Conservation (phyloP, 2,329 filamentous ascomycete genomes). For the Parastagonospora avenae region DNA sequence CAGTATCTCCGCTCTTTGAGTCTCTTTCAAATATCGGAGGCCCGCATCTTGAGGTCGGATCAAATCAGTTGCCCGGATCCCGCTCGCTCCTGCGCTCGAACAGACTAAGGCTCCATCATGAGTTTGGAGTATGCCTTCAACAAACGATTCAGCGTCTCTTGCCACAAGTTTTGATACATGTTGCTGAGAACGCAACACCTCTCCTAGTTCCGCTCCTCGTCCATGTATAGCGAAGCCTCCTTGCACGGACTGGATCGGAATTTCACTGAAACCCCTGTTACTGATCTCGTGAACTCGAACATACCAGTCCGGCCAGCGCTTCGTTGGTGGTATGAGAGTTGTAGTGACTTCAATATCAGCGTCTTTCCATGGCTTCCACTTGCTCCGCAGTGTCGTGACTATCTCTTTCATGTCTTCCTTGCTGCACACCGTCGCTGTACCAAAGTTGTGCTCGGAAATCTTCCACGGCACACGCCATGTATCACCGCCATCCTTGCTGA, state of each 20-base stretch:
- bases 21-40: background rate
- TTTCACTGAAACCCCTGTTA: constrained; percentile 3
- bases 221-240: constrained; percentile 41
- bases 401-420: constrained; percentile 5
- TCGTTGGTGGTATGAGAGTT: constrained; percentile 27
- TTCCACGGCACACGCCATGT: constrained; percentile 50
- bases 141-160: constrained; percentile 1
- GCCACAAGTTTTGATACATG: background rate
- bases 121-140: constrained; percentile 25
- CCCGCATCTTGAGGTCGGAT: background rate
- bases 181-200: constrained; percentile 16
- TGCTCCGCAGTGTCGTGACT: constrained; percentile 18
- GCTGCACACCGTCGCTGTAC: background rate
- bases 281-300: constrained; percentile 27
- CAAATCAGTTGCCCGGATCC: constrained; percentile 18
- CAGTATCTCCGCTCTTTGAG: constrained; percentile 15
- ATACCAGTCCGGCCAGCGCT: constrained; percentile 39
- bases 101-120: constrained; percentile 18
- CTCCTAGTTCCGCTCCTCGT: constrained; percentile 22
- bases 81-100: constrained; percentile 36
- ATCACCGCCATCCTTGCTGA: constrained; percentile 47
- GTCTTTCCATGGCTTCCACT: constrained; percentile 40
- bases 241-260: constrained; percentile 18
- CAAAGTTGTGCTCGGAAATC: constrained; percentile 5
- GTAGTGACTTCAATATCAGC: constrained; percentile 29